Conservation (phyloP, 768 basidiomycete species). For the Rhizopogon rudus region DNA sequence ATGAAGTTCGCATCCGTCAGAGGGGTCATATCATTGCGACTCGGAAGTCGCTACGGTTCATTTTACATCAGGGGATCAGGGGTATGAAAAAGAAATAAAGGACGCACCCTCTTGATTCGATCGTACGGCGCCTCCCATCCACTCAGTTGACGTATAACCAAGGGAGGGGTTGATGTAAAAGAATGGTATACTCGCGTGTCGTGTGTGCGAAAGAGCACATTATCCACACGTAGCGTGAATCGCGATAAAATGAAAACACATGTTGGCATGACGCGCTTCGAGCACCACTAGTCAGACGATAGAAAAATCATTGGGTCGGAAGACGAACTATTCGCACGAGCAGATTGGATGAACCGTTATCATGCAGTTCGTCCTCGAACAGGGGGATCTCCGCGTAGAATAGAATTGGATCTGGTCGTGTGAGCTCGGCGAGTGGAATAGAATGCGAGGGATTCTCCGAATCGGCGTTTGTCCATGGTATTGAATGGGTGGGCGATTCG, state of each 20-base stretch:
- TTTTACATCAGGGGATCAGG: not conserved
- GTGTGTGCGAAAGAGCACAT: slow-evolving; percentile 84
- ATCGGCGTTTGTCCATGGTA: slow-evolving; percentile 52
- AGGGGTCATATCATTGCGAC: slow-evolving; percentile 77
- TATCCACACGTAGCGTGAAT: slow-evolving; percentile 92
- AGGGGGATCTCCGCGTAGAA: slow-evolving; percentile 95
- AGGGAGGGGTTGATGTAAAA: slow-evolving; percentile 54
- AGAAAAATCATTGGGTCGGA: not conserved
- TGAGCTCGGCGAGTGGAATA: slow-evolving; percentile 84
- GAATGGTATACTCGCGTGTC: slow-evolving; percentile 92
- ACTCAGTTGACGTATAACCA: slow-evolving; percentile 72
- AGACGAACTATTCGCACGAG: slow-evolving; percentile 81
- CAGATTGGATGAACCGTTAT: slow-evolving; percentile 86
- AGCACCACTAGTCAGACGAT: not conserved
- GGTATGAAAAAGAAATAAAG: not conserved
- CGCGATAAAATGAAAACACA: slow-evolving; percentile 88
- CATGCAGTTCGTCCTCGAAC: slow-evolving; percentile 96
- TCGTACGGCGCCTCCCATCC: slow-evolving; percentile 94
- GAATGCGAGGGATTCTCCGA: slow-evolving; percentile 48
- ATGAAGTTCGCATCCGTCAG: slow-evolving; percentile 87
- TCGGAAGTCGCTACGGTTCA: slow-evolving; percentile 54
- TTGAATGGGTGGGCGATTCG: slow-evolving; percentile 11
- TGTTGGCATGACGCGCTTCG: slow-evolving; percentile 93
- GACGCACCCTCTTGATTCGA: slow-evolving; percentile 65
- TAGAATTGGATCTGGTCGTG: slow-evolving; percentile 91